Conservation (phyloP, 2,329 filamentous ascomycete genomes). For the Fusarium succisae region DNA sequence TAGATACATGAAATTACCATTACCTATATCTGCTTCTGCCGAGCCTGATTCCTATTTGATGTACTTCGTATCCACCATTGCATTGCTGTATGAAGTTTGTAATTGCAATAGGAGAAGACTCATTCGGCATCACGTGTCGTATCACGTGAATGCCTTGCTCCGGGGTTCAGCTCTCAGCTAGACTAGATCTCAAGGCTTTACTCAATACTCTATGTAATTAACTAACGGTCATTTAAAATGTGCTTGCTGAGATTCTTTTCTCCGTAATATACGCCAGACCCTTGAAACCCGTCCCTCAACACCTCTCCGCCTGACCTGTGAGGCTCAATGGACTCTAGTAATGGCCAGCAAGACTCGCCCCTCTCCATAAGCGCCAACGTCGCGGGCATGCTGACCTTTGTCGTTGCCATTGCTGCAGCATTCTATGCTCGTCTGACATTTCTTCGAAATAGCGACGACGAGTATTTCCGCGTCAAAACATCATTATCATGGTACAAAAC, state of each 20-base stretch:
- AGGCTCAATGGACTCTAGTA: slow-evolving; percentile 37
- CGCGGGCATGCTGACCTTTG: slow-evolving; percentile 58
- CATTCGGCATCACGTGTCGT: not conserved
- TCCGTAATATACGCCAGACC: not conserved
- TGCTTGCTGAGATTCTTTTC: not conserved
- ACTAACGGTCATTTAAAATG: not conserved
- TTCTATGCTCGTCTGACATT: slow-evolving; percentile 56
- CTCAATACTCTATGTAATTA: not conserved
- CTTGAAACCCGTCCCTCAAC: not conserved
- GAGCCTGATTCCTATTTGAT: not conserved
- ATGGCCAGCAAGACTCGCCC: slow-evolving; percentile 51
- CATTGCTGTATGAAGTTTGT: not conserved
- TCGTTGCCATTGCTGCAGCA: slow-evolving; percentile 56
- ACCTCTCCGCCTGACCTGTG: not conserved
- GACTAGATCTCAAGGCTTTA: not conserved
- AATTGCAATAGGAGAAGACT: not conserved
- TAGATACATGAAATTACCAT: not conserved
- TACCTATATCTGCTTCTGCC: not conserved
- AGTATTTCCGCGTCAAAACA: slow-evolving; percentile 59
- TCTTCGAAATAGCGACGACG: slow-evolving; percentile 56
- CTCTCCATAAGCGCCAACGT: slow-evolving; percentile 56
- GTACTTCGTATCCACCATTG: not conserved
- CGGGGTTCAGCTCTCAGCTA: not conserved
- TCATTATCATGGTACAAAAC: slow-evolving; percentile 60
- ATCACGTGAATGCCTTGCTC: slow-evolving; percentile 9